phyloP scores from a whole-genome alignment of 495 filamentous ascomycete genomes.

The Amniculicola lignicola region DNA sequence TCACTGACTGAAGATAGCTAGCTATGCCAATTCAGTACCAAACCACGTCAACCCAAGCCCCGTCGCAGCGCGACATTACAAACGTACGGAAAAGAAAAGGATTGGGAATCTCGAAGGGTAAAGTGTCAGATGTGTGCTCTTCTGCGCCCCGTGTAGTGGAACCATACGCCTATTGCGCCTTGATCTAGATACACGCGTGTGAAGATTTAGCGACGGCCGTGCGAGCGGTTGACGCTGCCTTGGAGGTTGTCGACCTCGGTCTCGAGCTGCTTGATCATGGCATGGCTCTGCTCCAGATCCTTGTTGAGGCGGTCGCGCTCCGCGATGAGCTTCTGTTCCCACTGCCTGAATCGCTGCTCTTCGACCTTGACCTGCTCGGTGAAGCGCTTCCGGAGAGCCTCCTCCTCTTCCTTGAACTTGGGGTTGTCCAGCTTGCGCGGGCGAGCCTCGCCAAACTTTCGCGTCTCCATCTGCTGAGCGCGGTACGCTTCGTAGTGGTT shows the following conservation, averaged over 20 bases:
- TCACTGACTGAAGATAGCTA: neutral
- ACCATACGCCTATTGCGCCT: conserved; percentile 16
- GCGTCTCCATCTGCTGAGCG: conserved; percentile 98
- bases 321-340: conserved; percentile 99
- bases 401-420: conserved; percentile 99
- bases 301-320: conserved; percentile 99
- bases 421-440: conserved; percentile 98
- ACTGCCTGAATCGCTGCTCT: conserved; percentile 96
- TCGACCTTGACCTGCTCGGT: conserved; percentile 99
- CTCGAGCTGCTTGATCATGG: conserved; percentile 94
- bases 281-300: conserved; percentile 95
- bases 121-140: conserved; percentile 9
- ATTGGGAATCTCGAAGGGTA: conserved; percentile 34
- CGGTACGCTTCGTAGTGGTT: conserved; percentile 98
- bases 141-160: conserved; percentile 2
- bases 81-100: conserved; percentile 34
- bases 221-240: conserved; percentile 85
- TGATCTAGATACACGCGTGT: too few species aligned
- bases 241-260: conserved; percentile 89
- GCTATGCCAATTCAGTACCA: too few species aligned
- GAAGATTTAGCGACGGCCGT: conserved; percentile 89
- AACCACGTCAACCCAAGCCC: conserved; percentile 3
- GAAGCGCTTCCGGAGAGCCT: conserved; percentile 95
- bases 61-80: conserved; percentile 34
- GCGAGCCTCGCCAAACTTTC: conserved; percentile 96